Evolutionary conservation across 2,329 filamentous ascomycete genomes (phyloP), one percentile per base, ranked within the genome.

Genomic region (Gnomoniopsis smithogilvyi): DNA sequence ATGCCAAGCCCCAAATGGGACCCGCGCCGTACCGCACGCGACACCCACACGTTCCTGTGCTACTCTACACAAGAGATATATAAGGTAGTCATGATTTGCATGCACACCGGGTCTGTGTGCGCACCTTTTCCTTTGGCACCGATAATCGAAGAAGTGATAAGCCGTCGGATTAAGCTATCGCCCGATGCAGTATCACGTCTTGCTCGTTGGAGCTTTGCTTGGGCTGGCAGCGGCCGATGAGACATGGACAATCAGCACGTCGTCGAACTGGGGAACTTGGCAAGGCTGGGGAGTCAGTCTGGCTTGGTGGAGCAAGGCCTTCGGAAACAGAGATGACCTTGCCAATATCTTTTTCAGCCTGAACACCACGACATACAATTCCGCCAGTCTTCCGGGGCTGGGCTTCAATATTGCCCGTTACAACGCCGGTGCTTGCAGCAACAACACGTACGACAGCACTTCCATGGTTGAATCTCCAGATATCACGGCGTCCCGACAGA

Each of bases 231-330:
- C 54, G 19, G 69, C 67, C 14, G 71, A 74, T 59, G 58, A 64
- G 7, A 72, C 70, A 15, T 71, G 68, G 34, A 70, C 67, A 21
- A 70, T 73, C 53, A 65, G 67, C 38, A 60, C 71, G 12, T 63
- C 65, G 4, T 68, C 71, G 17, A 73, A 72, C 62, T 74, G 69
- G 61, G 76, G 75, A 19, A 72, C 65, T 0, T 78, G 76, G 76
- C 74, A 78, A 55, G 76, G 76, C 51, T 78, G 74, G 74, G 75
- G 75, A 14, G 72, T 72, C 0, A 76, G 73, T 14, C 68, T 78
- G 1, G 74, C 75, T 10, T 78, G 76, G 76, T 78, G 76, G 76
- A 76, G 73, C 1, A 69, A 67, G 34, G 68, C 68, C 3, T 78
- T 78, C 57, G 76, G 76, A 4, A 66, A 69, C 38, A 68, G 71